phyloP scores from a whole-genome alignment of 2,329 filamentous ascomycete genomes.

The Colletotrichum godetiae region DNA sequence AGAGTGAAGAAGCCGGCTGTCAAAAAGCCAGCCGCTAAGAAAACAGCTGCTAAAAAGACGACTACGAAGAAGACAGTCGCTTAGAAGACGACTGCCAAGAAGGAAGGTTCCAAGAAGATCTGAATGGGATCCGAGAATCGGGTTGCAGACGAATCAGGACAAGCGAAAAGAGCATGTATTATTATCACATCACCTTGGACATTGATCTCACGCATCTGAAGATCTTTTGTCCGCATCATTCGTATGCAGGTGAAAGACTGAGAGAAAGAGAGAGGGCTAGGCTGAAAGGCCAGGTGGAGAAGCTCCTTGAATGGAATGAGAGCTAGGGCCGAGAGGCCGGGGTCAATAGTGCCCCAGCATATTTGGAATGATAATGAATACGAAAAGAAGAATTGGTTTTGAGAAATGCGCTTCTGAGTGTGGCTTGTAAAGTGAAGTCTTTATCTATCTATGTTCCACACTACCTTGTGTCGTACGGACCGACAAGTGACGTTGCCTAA shows the following conservation, averaged over 20 bases:
- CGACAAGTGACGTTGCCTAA: neutral
- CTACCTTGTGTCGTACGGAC: no score
- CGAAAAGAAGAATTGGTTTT: constrained; percentile 1
- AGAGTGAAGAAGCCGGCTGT: neutral
- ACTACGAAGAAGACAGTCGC: neutral
- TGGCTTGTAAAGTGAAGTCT: neutral
- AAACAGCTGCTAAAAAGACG: neutral
- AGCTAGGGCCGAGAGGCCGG: constrained; percentile 18
- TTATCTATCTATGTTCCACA: no score
- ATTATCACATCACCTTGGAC: constrained; percentile 24
- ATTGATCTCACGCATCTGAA: constrained; percentile 24
- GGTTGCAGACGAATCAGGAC: constrained; percentile 7
- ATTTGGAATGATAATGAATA: constrained; percentile 34
- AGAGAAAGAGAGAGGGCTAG: constrained; percentile 2
- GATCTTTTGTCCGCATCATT: neutral
- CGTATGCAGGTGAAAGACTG: constrained; percentile 1
- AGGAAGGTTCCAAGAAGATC: neutral
- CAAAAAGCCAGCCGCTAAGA: neutral
- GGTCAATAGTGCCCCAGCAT: constrained; percentile 8
- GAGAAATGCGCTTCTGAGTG: neutral
- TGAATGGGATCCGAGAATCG: neutral
- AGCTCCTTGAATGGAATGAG: neutral
- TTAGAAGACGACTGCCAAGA: neutral
- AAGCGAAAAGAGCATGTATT: constrained; percentile 26
- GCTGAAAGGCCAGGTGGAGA: constrained; percentile 8